phyloP scores from a whole-genome alignment of 78 protist species.

The Dictyostelium discoideum region DNA sequence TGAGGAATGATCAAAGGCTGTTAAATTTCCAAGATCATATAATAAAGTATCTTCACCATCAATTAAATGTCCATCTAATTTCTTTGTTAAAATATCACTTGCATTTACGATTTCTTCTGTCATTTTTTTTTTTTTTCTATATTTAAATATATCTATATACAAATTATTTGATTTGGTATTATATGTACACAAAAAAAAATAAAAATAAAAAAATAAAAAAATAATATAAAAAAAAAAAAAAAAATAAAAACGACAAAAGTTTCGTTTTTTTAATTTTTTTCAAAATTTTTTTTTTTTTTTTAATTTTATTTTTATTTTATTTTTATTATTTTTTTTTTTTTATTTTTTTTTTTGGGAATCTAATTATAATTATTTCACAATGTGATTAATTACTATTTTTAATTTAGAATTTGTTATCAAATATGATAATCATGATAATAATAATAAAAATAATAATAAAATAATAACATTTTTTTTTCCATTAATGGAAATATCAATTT shows the following conservation, averaged over 20 bases:
- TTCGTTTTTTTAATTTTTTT: neutral
- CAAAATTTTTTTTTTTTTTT: constrained; percentile 6
- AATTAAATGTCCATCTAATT: constrained; percentile 19
- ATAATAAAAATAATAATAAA: no score
- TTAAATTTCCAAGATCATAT: constrained; percentile 54
- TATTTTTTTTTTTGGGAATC: neutral
- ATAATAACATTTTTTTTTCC: neutral
- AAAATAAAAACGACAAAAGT: neutral
- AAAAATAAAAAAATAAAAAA: neutral
- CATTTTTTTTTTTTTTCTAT: constrained; percentile 1
- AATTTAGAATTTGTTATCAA: neutral
- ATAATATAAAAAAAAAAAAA: neutral
- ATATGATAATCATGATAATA: no score
- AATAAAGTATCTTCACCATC: constrained; percentile 48
- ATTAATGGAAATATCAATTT: neutral
- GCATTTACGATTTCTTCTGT: constrained; percentile 44
- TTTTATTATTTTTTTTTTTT: neutral
- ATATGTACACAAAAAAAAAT: neutral
- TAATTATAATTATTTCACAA: no score
- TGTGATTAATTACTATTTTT: neutral
- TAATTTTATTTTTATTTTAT: neutral
- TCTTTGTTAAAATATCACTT: constrained; percentile 34
- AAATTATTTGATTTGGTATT: neutral
- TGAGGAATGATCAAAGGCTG: constrained; percentile 48
- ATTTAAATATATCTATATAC: neutral